These are phyloP conservation scores for Dendrothele bispora DNA, from an alignment of 768 basidiomycete species.

Conservation along the genomic window DNA sequence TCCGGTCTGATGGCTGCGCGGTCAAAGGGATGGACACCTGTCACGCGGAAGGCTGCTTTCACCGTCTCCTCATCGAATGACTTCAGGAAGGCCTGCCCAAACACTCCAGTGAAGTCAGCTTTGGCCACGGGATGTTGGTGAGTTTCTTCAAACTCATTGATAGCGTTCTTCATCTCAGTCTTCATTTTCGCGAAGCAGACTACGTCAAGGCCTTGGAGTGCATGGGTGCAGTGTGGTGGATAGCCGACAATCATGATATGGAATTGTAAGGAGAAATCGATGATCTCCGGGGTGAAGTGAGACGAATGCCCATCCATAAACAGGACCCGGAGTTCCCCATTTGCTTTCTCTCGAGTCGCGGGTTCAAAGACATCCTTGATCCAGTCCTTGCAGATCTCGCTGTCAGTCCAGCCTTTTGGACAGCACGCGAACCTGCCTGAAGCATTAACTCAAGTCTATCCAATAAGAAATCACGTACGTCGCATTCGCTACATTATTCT, in stretches of 20 bases:
- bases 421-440: constrained; percentile 20
- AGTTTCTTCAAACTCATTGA: constrained; percentile 23
- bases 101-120: constrained; percentile 25
- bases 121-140: constrained; percentile 22
- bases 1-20: constrained; percentile 16
- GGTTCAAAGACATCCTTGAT: constrained; percentile 29
- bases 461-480: constrained; percentile 22
- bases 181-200: constrained; percentile 44
- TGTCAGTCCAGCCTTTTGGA: constrained; percentile 32
- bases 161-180: constrained; percentile 20
- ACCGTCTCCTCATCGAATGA: constrained; percentile 15
- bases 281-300: constrained; percentile 32
- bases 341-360: constrained; percentile 33
- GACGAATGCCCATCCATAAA: constrained; percentile 43
- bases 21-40: constrained; percentile 25
- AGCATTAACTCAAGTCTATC: constrained; percentile 3
- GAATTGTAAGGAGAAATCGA: constrained; percentile 30
- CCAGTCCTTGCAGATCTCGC: constrained; percentile 23
- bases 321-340: constrained; percentile 27
- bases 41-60: constrained; percentile 23
- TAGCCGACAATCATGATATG: constrained; percentile 40
- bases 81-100: constrained; percentile 15
- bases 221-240: constrained; percentile 40
- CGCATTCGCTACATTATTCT: constrained; percentile 36
- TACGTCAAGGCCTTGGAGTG: constrained; percentile 43